Evolutionary conservation across 2,329 filamentous ascomycete species (phyloP), one percentile per base, ranked within the genome.

Genomic region (Macrophomina tecta): DNA sequence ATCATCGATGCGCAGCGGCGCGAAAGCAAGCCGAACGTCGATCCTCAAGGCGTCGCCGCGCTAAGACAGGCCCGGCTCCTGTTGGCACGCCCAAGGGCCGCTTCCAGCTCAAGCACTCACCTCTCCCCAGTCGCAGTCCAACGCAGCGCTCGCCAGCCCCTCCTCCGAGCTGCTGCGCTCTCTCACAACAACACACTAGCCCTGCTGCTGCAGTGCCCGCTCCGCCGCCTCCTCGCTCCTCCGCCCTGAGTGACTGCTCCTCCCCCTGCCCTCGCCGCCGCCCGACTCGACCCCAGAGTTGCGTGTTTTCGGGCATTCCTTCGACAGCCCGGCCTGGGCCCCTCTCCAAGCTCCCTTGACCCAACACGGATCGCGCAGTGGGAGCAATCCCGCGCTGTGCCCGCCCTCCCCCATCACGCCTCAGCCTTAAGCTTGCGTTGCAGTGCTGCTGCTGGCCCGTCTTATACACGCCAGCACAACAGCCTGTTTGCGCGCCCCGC

Each of bases 401-500:
- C 58, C 18, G 58, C 58, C 12, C 42, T 30, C 28, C 12, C 40
- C 58, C 58, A 45, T 36, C 40, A 42, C 42, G 58, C 45, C 52
- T 55, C 52, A 55, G 42, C 42, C 52, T 55, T 52, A 52, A 42
- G 55, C 61, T 34, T 36, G 61, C 61, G 49, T 40, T 42, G 48
- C 49, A 42, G 61, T 32, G 48, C 61, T 42, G 48, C 61, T 42
- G 61, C 61, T 18, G 16, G 45, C 55, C 56, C 34, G 34, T 42
- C 45, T 66, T 61, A 61, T 66, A 52, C 55, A 36, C 45, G 58
- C 42, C 58, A 36, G 46, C 55, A 34, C 58, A 28, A 14, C 58
- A 36, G 58, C 49, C 64, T 48, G 64, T 52, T 49, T 23, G 30
- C 55, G 34, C 64, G 46, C 56, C 65, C 65, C 64, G 46, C 46